Evolutionary conservation across 495 filamentous ascomycete genomes (phyloP).

Genomic region (Hypoxylon intermedium): DNA sequence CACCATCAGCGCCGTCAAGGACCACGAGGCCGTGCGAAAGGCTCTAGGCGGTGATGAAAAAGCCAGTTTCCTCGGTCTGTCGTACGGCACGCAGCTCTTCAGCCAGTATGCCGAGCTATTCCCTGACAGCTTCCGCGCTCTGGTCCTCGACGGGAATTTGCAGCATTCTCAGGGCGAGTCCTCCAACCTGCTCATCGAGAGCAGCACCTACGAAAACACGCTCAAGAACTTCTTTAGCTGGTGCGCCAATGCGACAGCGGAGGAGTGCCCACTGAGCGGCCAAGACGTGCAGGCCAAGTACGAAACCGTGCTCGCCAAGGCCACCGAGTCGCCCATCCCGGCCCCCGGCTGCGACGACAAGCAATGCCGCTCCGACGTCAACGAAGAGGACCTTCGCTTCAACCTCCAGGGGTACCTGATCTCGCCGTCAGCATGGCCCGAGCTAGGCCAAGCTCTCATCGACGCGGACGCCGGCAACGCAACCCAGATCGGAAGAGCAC

Average conservation of each 20-base stretch:
- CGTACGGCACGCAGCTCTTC: conserved; percentile 64
- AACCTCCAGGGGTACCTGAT: conserved; percentile 28
- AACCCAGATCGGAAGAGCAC: conserved; percentile 32
- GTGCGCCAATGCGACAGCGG: conserved; percentile 31
- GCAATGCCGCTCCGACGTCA: conserved; percentile 31
- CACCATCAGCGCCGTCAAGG: conserved; percentile 49
- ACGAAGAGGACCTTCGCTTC: conserved; percentile 31
- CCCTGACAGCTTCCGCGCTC: conserved; percentile 39
- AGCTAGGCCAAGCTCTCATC: conserved; percentile 30
- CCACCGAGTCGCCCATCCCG: conserved; percentile 42
- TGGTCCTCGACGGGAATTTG: conserved; percentile 44
- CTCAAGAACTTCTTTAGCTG: conserved; percentile 50
- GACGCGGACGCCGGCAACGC: conserved; percentile 43
- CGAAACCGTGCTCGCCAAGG: conserved; percentile 32
- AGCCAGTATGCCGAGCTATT: conserved; percentile 49
- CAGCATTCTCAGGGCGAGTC: conserved; percentile 46
- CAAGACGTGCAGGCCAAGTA: conserved; percentile 41
- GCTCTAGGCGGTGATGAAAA: conserved; percentile 47
- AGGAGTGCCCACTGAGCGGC: conserved; percentile 40
- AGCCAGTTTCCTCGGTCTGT: conserved; percentile 51
- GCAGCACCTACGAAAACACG: conserved; percentile 39
- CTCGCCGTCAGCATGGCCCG: conserved; percentile 29
- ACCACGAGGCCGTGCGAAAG: conserved; percentile 53
- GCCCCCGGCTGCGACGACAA: conserved; percentile 42
- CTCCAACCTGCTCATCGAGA: conserved; percentile 40